Conservation (phyloP, 257 asterid species). For the Solanum ahanhuiri region DNA sequence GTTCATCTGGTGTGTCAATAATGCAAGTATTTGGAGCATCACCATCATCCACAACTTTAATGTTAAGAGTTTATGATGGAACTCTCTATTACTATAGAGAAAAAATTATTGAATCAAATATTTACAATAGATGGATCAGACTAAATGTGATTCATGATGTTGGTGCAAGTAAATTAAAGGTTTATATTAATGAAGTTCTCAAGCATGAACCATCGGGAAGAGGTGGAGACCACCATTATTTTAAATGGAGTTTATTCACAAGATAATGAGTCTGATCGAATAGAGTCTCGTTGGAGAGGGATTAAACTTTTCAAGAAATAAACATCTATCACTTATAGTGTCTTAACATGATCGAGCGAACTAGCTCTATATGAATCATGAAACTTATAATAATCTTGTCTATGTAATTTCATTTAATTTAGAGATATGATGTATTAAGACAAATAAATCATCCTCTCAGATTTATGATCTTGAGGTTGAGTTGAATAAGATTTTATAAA, state of each 20-base stretch:
- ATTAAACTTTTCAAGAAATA: constrained; percentile 15
- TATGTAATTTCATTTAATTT: not conserved
- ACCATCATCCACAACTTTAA: too few species aligned
- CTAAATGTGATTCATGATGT: constrained; percentile 27
- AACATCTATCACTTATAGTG: not conserved
- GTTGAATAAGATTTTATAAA: not conserved
- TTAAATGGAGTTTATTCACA: constrained; percentile 34
- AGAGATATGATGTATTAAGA: not conserved
- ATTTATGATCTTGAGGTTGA: not conserved
- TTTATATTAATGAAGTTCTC: constrained; percentile 12
- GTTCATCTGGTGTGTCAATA: too few species aligned
- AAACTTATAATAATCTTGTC: too few species aligned
- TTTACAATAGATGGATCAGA: constrained; percentile 18
- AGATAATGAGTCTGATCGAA: constrained; percentile 11
- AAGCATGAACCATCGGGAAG: constrained; percentile 7
- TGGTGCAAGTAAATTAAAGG: constrained; percentile 1
- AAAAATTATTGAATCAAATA: not conserved
- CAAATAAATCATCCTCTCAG: not conserved
- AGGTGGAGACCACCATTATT: constrained; percentile 16
- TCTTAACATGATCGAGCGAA: too few species aligned
- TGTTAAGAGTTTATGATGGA: too few species aligned
- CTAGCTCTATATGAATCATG: too few species aligned
- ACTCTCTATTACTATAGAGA: too few species aligned
- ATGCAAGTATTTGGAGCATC: too few species aligned
- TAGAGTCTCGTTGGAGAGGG: constrained; percentile 27